Evolutionary conservation across 805 yeast genomes (phyloP), one percentile per base, ranked within the genome.

Genomic region (baker's yeast (Saccharomyces cerevisiae)): DNA sequence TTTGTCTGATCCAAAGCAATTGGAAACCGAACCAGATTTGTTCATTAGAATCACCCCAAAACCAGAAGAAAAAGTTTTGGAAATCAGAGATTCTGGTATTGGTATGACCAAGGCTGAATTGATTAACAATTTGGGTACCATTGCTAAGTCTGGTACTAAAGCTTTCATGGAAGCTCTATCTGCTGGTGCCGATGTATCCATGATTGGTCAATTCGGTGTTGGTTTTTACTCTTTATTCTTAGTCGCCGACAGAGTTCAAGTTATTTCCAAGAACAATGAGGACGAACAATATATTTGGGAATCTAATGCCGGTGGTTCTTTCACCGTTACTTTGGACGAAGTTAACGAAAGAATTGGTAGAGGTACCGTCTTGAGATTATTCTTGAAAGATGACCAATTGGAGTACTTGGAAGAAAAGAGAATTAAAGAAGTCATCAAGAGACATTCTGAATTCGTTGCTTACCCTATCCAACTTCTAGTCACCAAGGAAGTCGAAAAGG

Each of bases 191-290:
- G 99, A 94, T 76, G 97, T 94, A 60, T 91, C 98, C 61, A 94
- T 94, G 99, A 94, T 94, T 79, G 99, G 99, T 83, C 99, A 94
- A 80, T 94, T 94, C 81, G 99, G 99, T 90, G 99, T 94, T 68
- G 99, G 99, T 85, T 94, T 94, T 92, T 94, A 94, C 86, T 94
- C 99, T 53, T 81, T 92, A 65, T 94, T 94, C 88, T 83, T 94
- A 80, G 99, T 94, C 73, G 98, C 99, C 68, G 99, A 94, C 80
- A 89, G 83, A 67, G 99, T 94, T 61, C 97, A 94, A 80, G 99
- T 94, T 67, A 89, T 94, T 73, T 89, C 99, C 58, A 94, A 94
- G 82, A 86, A 90, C 83, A 94, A 94, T 73, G 99, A 94, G 70
- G 99, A 94, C 74, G 98, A 94, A 75, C 99, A 94, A 81, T 94